phyloP scores from a whole-genome alignment of 371 early-diverging fungal species.

The Mucor racemosus region DNA sequence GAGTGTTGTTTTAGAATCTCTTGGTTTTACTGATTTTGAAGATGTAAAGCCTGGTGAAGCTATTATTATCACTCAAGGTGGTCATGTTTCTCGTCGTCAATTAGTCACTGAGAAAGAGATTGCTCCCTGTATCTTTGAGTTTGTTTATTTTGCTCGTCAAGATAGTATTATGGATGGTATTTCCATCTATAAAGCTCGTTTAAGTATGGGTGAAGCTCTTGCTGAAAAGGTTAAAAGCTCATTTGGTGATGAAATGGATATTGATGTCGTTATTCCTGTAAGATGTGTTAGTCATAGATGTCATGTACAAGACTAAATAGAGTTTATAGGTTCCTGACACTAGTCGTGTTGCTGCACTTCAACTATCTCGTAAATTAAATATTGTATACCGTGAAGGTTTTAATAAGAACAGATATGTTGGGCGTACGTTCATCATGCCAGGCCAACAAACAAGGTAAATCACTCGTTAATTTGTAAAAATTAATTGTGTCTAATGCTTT shows the following conservation, averaged over 20 bases:
- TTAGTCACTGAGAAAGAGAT: slow-evolving; percentile 62
- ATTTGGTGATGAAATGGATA: slow-evolving; percentile 76
- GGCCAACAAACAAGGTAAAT: slow-evolving; percentile 77
- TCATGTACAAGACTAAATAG: neutral
- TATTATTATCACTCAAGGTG: slow-evolving; percentile 79
- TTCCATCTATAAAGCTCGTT: slow-evolving; percentile 94
- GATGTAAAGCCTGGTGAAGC: slow-evolving; percentile 95
- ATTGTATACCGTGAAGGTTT: slow-evolving; percentile 96
- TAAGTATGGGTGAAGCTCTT: slow-evolving; percentile 96
- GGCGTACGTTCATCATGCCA: slow-evolving; percentile 99
- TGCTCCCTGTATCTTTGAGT: slow-evolving; percentile 97
- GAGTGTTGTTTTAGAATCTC: slow-evolving; percentile 89
- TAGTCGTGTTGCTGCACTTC: slow-evolving; percentile 92
- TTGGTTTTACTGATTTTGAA: slow-evolving; percentile 85
- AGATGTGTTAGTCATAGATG: neutral
- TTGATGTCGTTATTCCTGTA: slow-evolving; percentile 97
- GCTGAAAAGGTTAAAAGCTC: slow-evolving; percentile 76
- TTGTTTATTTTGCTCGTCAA: slow-evolving; percentile 97
- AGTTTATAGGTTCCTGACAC: slow-evolving; percentile 92
- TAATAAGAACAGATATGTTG: slow-evolving; percentile 97
- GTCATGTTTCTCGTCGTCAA: slow-evolving; percentile 67
- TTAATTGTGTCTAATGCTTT: neutral
- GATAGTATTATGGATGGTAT: slow-evolving; percentile 97
- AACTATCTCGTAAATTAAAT: slow-evolving; percentile 84
- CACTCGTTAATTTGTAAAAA: neutral